Evolutionary conservation across 805 yeast species (phyloP).

Genomic region (Metschnikowia arizonensis): DNA sequence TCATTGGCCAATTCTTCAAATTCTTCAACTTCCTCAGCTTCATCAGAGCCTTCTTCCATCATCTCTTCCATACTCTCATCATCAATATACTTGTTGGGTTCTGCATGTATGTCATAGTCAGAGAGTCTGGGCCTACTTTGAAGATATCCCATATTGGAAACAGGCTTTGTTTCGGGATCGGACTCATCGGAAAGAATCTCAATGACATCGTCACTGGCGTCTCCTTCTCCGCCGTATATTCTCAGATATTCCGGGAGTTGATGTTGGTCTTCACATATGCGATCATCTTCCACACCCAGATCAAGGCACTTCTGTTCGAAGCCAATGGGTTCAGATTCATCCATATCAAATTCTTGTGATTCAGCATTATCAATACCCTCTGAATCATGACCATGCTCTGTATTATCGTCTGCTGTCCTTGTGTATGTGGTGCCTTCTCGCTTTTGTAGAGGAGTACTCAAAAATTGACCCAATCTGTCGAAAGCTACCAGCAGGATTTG

Average conservation of each 20-base stretch:
- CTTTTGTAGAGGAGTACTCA: conserved; percentile 5
- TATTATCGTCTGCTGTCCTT: background rate
- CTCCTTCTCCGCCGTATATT: background rate
- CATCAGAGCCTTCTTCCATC: background rate
- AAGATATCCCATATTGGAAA: background rate
- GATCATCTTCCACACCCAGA: background rate
- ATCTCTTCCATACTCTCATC: background rate
- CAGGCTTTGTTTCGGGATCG: background rate
- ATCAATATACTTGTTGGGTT: background rate
- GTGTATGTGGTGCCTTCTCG: background rate
- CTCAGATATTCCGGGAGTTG: background rate
- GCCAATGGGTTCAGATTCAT: background rate
- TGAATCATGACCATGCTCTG: background rate
- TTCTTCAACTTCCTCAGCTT: background rate
- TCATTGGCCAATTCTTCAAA: conserved; percentile 7
- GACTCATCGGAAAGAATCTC: conserved; percentile 14
- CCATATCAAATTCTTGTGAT: background rate
- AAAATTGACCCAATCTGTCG: conserved; percentile 19
- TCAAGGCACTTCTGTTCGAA: background rate
- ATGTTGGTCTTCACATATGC: background rate
- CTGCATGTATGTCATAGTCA: background rate
- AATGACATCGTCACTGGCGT: conserved; percentile 10
- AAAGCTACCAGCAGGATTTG: conserved; percentile 28
- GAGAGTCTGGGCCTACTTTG: background rate
- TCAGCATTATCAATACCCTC: background rate